Evolutionary conservation across 108 stramenopile genomes (phyloP).

Genomic region (Cyclostephanos tholiformis): DNA sequence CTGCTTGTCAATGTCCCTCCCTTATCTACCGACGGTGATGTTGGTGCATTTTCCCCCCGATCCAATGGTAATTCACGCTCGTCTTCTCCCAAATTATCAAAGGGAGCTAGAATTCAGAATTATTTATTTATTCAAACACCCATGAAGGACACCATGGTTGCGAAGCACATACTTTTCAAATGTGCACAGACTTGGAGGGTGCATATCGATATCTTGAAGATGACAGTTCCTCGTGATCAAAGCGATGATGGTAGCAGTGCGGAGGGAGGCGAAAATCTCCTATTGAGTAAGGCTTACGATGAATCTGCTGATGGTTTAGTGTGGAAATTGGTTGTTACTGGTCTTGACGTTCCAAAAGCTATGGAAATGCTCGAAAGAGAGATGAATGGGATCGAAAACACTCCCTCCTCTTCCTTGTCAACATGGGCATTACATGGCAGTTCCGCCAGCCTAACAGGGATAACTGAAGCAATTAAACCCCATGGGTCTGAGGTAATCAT

Average conservation of each 20-base stretch:
- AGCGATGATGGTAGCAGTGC: constrained; percentile 11
- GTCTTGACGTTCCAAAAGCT: constrained; percentile 61
- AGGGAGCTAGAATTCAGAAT: constrained; percentile 47
- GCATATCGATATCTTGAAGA: constrained; percentile 56
- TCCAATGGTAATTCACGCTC: constrained; percentile 31
- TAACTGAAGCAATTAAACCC: constrained; percentile 10
- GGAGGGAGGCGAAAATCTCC: constrained; percentile 40
- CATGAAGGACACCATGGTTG: constrained; percentile 62
- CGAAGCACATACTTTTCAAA: constrained; percentile 61
- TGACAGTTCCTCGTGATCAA: constrained; percentile 22
- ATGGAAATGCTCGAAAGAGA: constrained; percentile 57
- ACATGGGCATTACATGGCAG: neutral
- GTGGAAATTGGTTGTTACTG: constrained; percentile 79
- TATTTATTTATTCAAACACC: constrained; percentile 71
- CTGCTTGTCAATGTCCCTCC: constrained; percentile 7
- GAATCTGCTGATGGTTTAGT: constrained; percentile 64
- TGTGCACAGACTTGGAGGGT: constrained; percentile 69
- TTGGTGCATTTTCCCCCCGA: neutral
- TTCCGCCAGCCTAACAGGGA: neutral
- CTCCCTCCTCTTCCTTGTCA: constrained; percentile 5
- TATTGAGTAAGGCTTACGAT: constrained; percentile 50
- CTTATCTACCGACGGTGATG: neutral
- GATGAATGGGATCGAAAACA: constrained; percentile 16
- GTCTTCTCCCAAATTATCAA: constrained; percentile 30
- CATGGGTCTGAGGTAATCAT: constrained; percentile 62